phyloP scores from a whole-genome alignment of 441 rosid species.

The Adansonia rubrostipa region DNA sequence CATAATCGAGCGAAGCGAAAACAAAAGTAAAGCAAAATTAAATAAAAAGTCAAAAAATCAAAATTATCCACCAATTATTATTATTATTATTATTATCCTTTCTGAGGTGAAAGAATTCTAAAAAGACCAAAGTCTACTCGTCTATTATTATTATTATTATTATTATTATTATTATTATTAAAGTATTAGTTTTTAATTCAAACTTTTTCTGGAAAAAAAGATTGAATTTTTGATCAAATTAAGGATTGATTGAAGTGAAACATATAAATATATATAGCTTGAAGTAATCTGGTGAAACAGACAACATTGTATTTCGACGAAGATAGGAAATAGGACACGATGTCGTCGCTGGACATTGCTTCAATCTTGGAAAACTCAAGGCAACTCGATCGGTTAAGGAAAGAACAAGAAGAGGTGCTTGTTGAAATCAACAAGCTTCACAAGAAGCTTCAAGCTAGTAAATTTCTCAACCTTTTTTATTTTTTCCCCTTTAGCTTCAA shows the following conservation, averaged over 20 bases:
- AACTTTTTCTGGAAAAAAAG: neutral
- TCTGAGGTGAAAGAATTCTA: neutral
- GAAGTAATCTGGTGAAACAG: neutral
- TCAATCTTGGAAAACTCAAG: constrained; percentile 73
- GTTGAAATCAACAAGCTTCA: constrained; percentile 91
- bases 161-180: neutral
- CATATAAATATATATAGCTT: constrained; percentile 18
- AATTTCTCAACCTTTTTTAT: constrained; percentile 18
- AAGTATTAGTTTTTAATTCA: neutral
- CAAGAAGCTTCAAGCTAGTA: constrained; percentile 81
- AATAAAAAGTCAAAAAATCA: neutral
- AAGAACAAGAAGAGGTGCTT: constrained; percentile 72
- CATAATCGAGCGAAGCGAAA: neutral
- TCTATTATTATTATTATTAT: neutral
- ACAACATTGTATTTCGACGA: constrained; percentile 21
- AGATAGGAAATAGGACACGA: constrained; percentile 26
- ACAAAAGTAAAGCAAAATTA: neutral
- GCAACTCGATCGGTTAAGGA: constrained; percentile 90
- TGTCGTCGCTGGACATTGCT: constrained; percentile 70
- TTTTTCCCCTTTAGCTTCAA: neutral
- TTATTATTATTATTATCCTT: neutral
- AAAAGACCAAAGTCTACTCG: neutral
- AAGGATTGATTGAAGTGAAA: constrained; percentile 17
- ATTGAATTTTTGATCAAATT: constrained; percentile 5
- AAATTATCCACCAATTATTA: neutral